Conservation (phyloP, 768 basidiomycete genomes). For the Termitomyces sp. region DNA sequence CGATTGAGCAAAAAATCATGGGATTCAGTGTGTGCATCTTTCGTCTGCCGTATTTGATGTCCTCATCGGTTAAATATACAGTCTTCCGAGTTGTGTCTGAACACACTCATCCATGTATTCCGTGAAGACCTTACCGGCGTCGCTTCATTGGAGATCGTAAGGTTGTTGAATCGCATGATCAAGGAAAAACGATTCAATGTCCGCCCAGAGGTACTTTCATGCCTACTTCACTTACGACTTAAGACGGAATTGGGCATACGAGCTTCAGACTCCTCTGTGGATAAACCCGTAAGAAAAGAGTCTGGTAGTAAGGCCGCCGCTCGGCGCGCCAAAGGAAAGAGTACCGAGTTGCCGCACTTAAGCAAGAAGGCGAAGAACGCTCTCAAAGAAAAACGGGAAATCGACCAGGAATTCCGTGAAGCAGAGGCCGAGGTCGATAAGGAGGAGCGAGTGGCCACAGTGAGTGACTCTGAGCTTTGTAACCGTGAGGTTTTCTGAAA, state of each 20-base stretch:
- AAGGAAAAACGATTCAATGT: slow-evolving; percentile 90
- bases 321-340: slow-evolving; percentile 51
- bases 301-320: slow-evolving; percentile 39
- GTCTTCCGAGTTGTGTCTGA: slow-evolving; percentile 83
- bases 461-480: slow-evolving; percentile 32
- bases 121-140: slow-evolving; percentile 74
- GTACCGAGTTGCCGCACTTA: slow-evolving; percentile 61
- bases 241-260: slow-evolving; percentile 81
- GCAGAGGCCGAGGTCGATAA: slow-evolving; percentile 92
- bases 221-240: slow-evolving; percentile 80
- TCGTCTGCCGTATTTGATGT: slow-evolving; percentile 4
- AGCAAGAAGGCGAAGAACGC: slow-evolving; percentile 91
- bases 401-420: slow-evolving; percentile 88
- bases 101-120: slow-evolving; percentile 79
- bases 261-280: slow-evolving; percentile 64
- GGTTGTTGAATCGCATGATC: slow-evolving; percentile 91
- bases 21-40: slow-evolving; percentile 62
- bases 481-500: not conserved
- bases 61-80: slow-evolving; percentile 24
- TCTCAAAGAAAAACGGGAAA: slow-evolving; percentile 83
- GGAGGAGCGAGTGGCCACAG: slow-evolving; percentile 79
- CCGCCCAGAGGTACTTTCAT: slow-evolving; percentile 82
- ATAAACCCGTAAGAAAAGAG: slow-evolving; percentile 41
- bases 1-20: slow-evolving; percentile 81
- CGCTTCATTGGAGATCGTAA: slow-evolving; percentile 83